Evolutionary conservation across 1,284 basidiomycete species (phyloP).

Genomic region (Moesziomyces sp.): DNA sequence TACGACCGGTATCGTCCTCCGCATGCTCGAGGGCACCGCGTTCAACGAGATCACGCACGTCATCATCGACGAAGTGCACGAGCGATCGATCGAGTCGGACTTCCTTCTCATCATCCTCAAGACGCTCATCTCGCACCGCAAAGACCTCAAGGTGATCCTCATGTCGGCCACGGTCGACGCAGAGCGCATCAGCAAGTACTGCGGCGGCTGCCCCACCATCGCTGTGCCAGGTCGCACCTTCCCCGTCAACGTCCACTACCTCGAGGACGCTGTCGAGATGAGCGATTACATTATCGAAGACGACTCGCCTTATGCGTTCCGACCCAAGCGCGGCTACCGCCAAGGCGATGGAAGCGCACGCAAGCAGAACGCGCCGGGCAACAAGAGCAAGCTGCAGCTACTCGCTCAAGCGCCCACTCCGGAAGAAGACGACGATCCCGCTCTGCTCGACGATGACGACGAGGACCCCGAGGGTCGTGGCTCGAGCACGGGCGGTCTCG

Average conservation of each 20-base stretch:
- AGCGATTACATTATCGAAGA: constrained; percentile 82
- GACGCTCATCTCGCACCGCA: constrained; percentile 81
- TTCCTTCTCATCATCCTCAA: constrained; percentile 95
- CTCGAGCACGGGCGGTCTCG: constrained; percentile 67
- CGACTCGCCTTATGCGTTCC: constrained; percentile 81
- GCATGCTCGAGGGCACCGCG: constrained; percentile 91
- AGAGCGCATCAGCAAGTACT: constrained; percentile 91
- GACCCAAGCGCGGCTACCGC: constrained; percentile 45
- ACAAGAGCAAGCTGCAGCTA: constrained; percentile 75
- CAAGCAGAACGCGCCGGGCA: constrained; percentile 53
- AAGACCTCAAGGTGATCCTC: constrained; percentile 88
- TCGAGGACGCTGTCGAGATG: constrained; percentile 92
- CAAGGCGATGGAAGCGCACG: constrained; percentile 27
- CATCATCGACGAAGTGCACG: constrained; percentile 89
- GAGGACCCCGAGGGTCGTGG: constrained; percentile 71
- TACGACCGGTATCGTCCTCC: constrained; percentile 93
- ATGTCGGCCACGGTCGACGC: constrained; percentile 98
- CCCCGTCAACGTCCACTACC: constrained; percentile 86
- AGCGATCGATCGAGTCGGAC: constrained; percentile 96
- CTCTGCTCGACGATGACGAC: constrained; percentile 79
- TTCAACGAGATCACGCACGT: constrained; percentile 95
- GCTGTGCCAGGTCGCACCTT: constrained; percentile 93
- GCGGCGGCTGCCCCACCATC: constrained; percentile 84
- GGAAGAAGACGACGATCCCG: constrained; percentile 79
- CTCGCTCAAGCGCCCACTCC: constrained; percentile 70